Percentiles rank a stretch among this genome's conserved stretches.
Evolutionary conservation across 2,329 filamentous ascomycete genomes (phyloP).

Genomic region (Aureobasidium sp.): DNA sequence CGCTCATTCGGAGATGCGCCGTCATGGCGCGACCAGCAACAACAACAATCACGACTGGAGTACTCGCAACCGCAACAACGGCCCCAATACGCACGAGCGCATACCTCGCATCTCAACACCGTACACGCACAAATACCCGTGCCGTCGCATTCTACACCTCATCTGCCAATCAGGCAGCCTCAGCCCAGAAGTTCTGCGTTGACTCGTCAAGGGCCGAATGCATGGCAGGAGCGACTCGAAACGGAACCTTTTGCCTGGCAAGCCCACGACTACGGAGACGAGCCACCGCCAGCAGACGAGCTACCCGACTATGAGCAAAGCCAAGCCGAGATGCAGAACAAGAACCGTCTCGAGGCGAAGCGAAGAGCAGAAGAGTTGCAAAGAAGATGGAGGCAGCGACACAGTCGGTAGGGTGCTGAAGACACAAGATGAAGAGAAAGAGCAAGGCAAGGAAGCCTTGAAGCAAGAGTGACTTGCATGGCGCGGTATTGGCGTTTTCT

Average conservation of each 20-base stretch:
- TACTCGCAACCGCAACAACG: slow-evolving; percentile 8
- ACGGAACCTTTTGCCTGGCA: slow-evolving; percentile 15
- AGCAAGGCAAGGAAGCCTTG: background rate
- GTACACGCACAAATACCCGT: slow-evolving; percentile 20
- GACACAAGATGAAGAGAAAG: background rate
- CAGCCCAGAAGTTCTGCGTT: slow-evolving; percentile 11
- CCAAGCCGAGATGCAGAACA: slow-evolving; percentile 39
- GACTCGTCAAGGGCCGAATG: background rate
- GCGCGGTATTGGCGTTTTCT: background rate
- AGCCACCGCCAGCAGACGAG: slow-evolving; percentile 31
- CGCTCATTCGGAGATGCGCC: background rate
- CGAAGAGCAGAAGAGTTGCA: slow-evolving; percentile 40
- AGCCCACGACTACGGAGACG: slow-evolving; percentile 22
- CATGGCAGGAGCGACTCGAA: slow-evolving; percentile 9
- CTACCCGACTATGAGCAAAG: slow-evolving; percentile 42
- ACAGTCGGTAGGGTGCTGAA: background rate
- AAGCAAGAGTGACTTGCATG: background rate
- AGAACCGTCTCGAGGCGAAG: slow-evolving; percentile 35
- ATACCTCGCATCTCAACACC: background rate
- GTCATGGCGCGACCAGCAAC: slow-evolving; percentile 4
- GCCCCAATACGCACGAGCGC: slow-evolving; percentile 22
- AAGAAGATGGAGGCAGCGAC: slow-evolving; percentile 34
- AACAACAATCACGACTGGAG: background rate
- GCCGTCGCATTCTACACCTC: background rate
- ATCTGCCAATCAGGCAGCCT: slow-evolving; percentile 7